Evolutionary conservation across 2,329 filamentous ascomycete genomes (phyloP).

Genomic region (Seiridium unicorne): DNA sequence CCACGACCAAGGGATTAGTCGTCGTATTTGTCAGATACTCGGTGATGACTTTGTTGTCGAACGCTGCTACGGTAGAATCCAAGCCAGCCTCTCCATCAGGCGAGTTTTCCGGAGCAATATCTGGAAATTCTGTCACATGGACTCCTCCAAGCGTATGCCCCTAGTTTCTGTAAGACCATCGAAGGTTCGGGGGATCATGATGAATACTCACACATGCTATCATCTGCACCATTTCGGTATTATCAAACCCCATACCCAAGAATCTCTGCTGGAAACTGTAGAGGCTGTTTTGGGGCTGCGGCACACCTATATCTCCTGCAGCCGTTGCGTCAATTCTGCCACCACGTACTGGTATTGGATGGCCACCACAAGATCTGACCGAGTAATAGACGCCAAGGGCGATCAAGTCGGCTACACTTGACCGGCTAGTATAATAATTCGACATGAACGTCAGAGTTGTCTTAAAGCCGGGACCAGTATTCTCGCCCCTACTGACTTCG

Average conservation of each 20-base stretch:
- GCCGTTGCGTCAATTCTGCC: conserved; percentile 54
- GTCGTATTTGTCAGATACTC: conserved; percentile 56
- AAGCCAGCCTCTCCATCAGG: conserved; percentile 43
- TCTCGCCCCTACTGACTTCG: conserved; percentile 54
- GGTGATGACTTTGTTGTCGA: conserved; percentile 56
- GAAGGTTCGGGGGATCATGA: neutral
- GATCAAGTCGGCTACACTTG: conserved; percentile 56
- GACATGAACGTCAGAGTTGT: conserved; percentile 53
- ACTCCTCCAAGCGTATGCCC: conserved; percentile 60
- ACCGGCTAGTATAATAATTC: conserved; percentile 49
- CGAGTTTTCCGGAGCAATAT: conserved; percentile 45
- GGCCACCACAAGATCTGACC: conserved; percentile 58
- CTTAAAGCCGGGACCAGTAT: conserved; percentile 53
- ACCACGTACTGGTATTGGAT: conserved; percentile 48
- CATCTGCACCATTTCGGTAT: conserved; percentile 57
- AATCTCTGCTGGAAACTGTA: conserved; percentile 55
- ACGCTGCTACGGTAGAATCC: conserved; percentile 45
- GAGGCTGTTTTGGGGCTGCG: conserved; percentile 54
- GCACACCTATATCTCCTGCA: conserved; percentile 48
- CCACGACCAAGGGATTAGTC: conserved; percentile 53
- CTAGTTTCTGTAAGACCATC: neutral
- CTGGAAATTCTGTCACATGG: conserved; percentile 51
- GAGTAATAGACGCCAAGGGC: conserved; percentile 58
- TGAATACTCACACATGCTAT: conserved; percentile 46
- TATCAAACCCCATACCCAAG: conserved; percentile 54